Conservation (phyloP, 441 rosid species). For the Populus hybrid region DNA sequence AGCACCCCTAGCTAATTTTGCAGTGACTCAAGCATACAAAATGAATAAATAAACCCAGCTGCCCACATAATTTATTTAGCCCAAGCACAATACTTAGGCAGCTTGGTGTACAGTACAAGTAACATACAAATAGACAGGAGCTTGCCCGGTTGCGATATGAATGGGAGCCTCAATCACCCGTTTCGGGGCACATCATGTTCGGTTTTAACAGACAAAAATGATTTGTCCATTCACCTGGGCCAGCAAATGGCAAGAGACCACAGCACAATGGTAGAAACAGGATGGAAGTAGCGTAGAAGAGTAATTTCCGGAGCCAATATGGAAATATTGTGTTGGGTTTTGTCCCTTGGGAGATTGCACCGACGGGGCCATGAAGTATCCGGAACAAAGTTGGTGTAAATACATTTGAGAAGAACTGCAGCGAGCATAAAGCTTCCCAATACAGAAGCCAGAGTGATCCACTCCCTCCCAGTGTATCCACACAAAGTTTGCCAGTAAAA, state of each 20-base stretch:
- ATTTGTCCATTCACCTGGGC: slow-evolving; percentile 64
- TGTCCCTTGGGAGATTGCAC: slow-evolving; percentile 21
- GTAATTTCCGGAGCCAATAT: slow-evolving; percentile 55
- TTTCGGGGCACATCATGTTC: not conserved
- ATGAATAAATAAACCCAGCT: not conserved
- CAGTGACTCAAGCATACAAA: not conserved
- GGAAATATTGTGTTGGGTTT: slow-evolving; percentile 35
- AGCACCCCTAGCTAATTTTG: not conserved
- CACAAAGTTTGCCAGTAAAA: slow-evolving; percentile 72
- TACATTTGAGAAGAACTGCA: slow-evolving; percentile 59
- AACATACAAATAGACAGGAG: not conserved
- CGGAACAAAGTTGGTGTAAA: slow-evolving; percentile 40
- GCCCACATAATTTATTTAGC: not conserved
- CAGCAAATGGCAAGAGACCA: slow-evolving; percentile 76
- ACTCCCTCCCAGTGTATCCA: slow-evolving; percentile 77
- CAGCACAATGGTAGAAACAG: slow-evolving; percentile 56
- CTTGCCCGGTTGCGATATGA: not conserved
- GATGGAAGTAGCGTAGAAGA: slow-evolving; percentile 40
- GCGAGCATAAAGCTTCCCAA: slow-evolving; percentile 69
- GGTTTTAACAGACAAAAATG: slow-evolving; percentile 27
- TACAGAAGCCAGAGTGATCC: slow-evolving; percentile 67
- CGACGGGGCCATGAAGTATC: slow-evolving; percentile 55
- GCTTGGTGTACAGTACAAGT: not conserved
- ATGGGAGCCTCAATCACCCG: not conserved
- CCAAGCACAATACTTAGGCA: not conserved